Percentiles rank a stretch among this genome's conserved stretches.
Evolutionary conservation across 208 protist species (phyloP).

Genomic region (Novymonas esmeraldas): DNA sequence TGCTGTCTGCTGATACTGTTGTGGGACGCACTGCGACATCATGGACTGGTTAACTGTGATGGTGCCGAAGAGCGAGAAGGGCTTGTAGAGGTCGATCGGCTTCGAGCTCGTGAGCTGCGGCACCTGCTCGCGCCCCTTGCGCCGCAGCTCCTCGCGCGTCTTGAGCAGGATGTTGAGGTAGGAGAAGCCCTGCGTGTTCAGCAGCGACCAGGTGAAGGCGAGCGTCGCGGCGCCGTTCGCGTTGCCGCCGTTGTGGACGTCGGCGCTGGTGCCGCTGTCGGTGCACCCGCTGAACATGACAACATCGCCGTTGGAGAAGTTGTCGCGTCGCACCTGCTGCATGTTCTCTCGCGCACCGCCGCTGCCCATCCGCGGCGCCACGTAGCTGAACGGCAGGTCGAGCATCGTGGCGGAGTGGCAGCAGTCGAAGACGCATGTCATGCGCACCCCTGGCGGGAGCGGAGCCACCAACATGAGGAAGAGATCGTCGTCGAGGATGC

Average conservation of each 20-base stretch:
- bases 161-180: conserved; percentile 87
- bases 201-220: conserved; percentile 74
- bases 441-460: conserved; percentile 77
- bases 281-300: conserved; percentile 91
- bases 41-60: conserved; percentile 63
- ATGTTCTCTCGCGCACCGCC: conserved; percentile 41
- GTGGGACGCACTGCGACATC: conserved; percentile 63
- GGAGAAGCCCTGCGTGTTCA: conserved; percentile 66
- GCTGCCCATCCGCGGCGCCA: conserved; percentile 28
- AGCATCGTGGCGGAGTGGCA: conserved; percentile 93
- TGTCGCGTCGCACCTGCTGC: conserved; percentile 65
- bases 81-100: conserved; percentile 88
- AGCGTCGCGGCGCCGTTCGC: conserved; percentile 86
- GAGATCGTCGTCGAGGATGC: conserved; percentile 92
- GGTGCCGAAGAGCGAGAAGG: conserved; percentile 88
- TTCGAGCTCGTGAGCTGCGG: conserved; percentile 92
- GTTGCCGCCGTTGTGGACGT: conserved; percentile 43
- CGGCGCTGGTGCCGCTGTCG: conserved; percentile 86
- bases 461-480: conserved; percentile 75
- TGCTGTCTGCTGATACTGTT: conserved; percentile 51
- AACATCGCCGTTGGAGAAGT: conserved; percentile 85
- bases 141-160: conserved; percentile 70
- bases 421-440: conserved; percentile 94
- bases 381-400: conserved; percentile 90
- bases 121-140: conserved; percentile 81